Percentiles rank a stretch among this genome's conserved stretches.
Conservation (phyloP, 148 eudicot genomes). For the Rhododendron ovatum region DNA sequence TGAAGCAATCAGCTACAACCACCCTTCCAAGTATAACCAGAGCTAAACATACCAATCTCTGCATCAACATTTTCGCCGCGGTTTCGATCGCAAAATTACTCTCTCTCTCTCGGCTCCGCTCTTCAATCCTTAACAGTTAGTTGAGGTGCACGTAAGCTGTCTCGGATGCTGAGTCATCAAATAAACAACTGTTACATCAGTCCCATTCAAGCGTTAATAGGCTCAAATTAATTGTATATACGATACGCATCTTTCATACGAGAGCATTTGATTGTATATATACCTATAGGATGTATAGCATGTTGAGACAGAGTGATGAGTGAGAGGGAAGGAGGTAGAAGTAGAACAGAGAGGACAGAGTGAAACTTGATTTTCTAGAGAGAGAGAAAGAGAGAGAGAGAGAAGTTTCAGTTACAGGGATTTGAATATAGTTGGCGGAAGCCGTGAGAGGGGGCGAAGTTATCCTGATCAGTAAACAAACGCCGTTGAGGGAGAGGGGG, state of each 20-base stretch:
- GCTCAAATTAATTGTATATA: neutral
- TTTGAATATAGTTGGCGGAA: neutral
- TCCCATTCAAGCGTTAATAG: neutral
- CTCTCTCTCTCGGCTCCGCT: neutral
- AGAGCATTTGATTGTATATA: neutral
- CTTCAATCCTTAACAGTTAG: neutral
- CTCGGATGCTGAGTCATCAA: neutral
- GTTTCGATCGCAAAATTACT: neutral
- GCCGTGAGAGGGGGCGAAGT: constrained; percentile 1
- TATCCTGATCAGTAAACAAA: neutral
- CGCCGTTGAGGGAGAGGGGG: neutral
- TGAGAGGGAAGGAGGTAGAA: neutral
- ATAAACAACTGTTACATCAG: neutral
- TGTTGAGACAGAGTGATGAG: neutral
- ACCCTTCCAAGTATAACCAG: neutral
- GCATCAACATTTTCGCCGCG: constrained; percentile 5
- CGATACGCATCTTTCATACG: no score
- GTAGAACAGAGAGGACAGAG: neutral
- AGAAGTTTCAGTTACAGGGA: neutral
- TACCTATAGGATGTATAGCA: neutral
- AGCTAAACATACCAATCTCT: constrained; percentile 4
- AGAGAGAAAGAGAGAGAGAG: neutral
- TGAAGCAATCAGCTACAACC: neutral
- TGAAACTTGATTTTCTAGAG: neutral
- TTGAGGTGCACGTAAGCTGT: neutral